phyloP scores from a whole-genome alignment of 2,329 filamentous ascomycete genomes.

The Talaromyces albobiverticillius region DNA sequence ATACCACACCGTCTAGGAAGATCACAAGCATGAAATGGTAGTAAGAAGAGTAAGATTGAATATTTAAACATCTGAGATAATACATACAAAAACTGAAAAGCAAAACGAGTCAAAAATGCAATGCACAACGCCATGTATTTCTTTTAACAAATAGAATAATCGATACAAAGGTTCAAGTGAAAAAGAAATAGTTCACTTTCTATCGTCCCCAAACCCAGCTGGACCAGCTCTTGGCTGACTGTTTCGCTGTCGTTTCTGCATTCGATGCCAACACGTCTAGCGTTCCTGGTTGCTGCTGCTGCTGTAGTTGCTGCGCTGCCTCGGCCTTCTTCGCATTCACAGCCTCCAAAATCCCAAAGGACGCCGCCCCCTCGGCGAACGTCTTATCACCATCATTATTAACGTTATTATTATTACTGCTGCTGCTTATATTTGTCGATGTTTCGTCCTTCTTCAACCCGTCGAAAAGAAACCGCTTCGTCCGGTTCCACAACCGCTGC shows the following conservation, averaged over 20 bases:
- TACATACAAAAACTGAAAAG: neutral
- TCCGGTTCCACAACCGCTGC: slow-evolving; percentile 36
- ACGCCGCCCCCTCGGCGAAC: slow-evolving; percentile 13
- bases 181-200: neutral
- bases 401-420: slow-evolving; percentile 3
- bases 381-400: slow-evolving; percentile 1
- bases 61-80: neutral
- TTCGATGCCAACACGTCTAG: slow-evolving; percentile 36
- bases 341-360: slow-evolving; percentile 31
- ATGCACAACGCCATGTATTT: slow-evolving; percentile 6
- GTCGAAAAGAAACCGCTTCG: slow-evolving; percentile 37
- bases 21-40: neutral
- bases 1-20: no score
- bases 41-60: neutral
- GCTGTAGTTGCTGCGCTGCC: neutral
- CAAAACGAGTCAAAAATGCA: neutral
- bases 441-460: slow-evolving; percentile 36
- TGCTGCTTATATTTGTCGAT: neutral
- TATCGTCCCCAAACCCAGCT: slow-evolving; percentile 40
- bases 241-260: slow-evolving; percentile 34
- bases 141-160: neutral
- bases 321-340: slow-evolving; percentile 33
- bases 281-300: slow-evolving; percentile 23
- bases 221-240: slow-evolving; percentile 36
- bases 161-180: neutral